These are phyloP conservation scores for Saccharomycopsis fodiens DNA, from an alignment of 805 yeast species.

Conservation along the genomic window DNA sequence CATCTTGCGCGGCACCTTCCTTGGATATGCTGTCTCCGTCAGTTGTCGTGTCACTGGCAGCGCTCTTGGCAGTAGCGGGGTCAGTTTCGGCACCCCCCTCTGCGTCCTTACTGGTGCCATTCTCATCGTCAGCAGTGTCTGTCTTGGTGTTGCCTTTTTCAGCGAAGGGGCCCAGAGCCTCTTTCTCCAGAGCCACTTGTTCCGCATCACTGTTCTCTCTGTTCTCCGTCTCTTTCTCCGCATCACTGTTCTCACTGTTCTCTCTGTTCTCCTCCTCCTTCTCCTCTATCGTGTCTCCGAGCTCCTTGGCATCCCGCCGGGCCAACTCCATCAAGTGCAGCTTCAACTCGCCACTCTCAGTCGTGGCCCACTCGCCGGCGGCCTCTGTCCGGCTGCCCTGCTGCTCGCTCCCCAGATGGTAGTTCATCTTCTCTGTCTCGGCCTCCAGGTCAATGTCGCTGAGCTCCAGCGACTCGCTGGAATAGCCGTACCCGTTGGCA, in stretches of 20 bases:
- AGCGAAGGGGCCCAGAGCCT: not conserved
- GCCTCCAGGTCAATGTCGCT: constrained; percentile 74
- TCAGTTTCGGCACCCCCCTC: no score
- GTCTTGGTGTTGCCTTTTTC: no score
- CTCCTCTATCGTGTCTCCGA: not conserved
- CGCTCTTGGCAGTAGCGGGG: no score
- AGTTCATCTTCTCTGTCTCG: constrained; percentile 82
- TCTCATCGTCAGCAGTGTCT: no score
- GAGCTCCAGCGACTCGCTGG: constrained; percentile 33
- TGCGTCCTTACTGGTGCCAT: no score
- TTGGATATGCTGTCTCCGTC: no score
- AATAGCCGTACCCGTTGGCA: not conserved
- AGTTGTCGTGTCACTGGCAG: no score
- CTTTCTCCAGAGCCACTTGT: constrained; percentile 16
- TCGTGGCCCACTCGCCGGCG: constrained; percentile 26
- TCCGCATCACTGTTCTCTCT: constrained; percentile 24
- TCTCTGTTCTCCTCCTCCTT: constrained; percentile 6
- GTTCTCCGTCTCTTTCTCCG: constrained; percentile 23
- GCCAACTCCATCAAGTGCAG: constrained; percentile 19
- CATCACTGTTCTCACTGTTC: constrained; percentile 21
- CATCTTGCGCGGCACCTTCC: no score
- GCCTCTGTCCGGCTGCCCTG: no score
- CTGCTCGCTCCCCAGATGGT: constrained; percentile 23
- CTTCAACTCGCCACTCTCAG: constrained; percentile 32
- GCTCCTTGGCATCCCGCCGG: constrained; percentile 27